Conservation (phyloP, 306 rosid species). For the Betula pendula region DNA sequence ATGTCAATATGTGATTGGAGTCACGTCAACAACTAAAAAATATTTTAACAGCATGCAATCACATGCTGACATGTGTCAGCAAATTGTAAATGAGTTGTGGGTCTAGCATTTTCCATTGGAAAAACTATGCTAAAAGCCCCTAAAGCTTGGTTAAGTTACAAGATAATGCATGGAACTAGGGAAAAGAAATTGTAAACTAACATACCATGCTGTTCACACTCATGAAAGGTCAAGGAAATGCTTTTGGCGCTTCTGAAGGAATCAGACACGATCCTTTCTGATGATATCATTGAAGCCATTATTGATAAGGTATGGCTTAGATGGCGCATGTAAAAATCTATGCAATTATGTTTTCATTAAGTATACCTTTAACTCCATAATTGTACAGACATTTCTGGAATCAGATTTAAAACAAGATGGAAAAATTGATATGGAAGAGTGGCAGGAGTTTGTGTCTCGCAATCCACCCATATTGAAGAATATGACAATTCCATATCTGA, state of each 20-base stretch:
- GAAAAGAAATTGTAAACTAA: not conserved
- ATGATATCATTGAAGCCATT: slow-evolving; percentile 47
- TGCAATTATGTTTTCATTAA: not conserved
- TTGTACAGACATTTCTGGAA: slow-evolving; percentile 48
- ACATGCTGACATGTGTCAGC: too few relatives aligned
- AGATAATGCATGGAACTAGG: too few relatives aligned
- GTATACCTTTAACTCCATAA: not conserved
- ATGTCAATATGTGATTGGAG: too few relatives aligned
- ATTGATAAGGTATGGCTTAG: slow-evolving; percentile 41
- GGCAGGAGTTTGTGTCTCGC: slow-evolving; percentile 39
- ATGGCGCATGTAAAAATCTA: not conserved
- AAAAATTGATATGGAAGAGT: slow-evolving; percentile 50
- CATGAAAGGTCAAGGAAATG: slow-evolving; percentile 55
- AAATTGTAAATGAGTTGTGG: too few relatives aligned
- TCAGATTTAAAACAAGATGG: slow-evolving; percentile 63
- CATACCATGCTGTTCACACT: not conserved
- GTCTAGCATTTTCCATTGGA: too few relatives aligned
- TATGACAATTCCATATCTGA: slow-evolving; percentile 63
- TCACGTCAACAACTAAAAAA: too few relatives aligned
- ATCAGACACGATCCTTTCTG: slow-evolving; percentile 49
- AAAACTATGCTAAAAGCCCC: too few relatives aligned
- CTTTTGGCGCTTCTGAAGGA: slow-evolving; percentile 50
- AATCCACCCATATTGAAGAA: slow-evolving; percentile 60
- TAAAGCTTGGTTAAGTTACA: too few relatives aligned
- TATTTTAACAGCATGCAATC: too few relatives aligned